Percentiles rank a stretch among this genome's conserved stretches.
These are phyloP conservation scores for Tulasnella sp. DNA, from an alignment of 768 basidiomycete genomes.

Conservation along the genomic window DNA sequence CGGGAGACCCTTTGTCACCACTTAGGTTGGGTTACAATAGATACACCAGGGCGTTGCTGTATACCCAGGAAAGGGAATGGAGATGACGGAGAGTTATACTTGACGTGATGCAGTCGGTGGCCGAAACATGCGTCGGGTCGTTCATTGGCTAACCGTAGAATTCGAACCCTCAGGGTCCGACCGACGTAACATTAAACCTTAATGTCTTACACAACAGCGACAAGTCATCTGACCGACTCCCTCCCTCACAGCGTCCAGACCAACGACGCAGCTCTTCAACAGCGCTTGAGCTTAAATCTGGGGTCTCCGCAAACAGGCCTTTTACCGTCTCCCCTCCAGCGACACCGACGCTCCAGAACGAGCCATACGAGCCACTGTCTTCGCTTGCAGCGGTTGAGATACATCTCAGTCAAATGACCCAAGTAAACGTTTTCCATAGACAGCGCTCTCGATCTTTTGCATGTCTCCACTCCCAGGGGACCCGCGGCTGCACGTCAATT, in stretches of 20 bases:
- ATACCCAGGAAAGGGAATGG: background rate
- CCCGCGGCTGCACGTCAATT: background rate
- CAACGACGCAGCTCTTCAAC: background rate
- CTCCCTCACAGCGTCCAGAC: background rate
- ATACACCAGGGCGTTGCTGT: background rate
- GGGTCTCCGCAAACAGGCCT: slow-evolving; percentile 6
- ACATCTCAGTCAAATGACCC: background rate
- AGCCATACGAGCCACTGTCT: background rate
- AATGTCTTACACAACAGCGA: background rate
- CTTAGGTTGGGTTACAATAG: background rate
- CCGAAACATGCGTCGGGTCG: background rate
- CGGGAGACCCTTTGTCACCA: background rate
- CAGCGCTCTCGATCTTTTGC: background rate
- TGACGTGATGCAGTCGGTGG: background rate
- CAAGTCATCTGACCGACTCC: background rate
- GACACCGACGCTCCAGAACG: background rate
- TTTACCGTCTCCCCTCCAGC: background rate
- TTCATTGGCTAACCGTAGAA: background rate
- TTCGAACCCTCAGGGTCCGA: background rate
- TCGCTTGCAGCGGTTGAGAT: background rate
- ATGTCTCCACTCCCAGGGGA: background rate
- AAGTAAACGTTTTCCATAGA: background rate
- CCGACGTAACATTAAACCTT: background rate
- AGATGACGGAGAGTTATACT: background rate
- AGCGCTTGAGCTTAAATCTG: slow-evolving; percentile 6